These are phyloP conservation scores for Trichoderma arundinaceum DNA, from an alignment of 2,329 filamentous ascomycete genomes.

Conservation along the genomic window DNA sequence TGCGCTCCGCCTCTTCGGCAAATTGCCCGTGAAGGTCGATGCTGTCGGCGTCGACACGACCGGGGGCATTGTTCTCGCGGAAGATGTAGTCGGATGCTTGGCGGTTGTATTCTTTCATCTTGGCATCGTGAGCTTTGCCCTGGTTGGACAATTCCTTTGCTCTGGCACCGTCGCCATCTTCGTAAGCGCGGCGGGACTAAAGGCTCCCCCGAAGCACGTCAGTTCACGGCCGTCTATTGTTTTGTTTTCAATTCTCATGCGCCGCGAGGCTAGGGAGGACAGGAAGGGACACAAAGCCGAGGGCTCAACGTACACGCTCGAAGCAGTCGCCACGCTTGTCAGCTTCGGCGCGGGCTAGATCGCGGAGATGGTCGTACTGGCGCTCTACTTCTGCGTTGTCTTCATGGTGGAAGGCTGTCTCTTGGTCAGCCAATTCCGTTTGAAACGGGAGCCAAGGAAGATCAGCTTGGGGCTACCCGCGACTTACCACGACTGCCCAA, in stretches of 20 bases:
- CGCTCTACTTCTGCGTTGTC: slow-evolving; percentile 72
- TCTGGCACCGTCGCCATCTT: slow-evolving; percentile 77
- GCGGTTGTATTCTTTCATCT: slow-evolving; percentile 87
- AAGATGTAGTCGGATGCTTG: slow-evolving; percentile 95
- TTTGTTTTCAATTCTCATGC: too few species aligned
- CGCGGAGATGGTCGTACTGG: slow-evolving; percentile 91
- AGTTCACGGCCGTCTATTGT: neutral
- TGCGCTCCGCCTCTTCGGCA: slow-evolving; percentile 92
- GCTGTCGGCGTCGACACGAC: slow-evolving; percentile 76
- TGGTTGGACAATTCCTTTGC: slow-evolving; percentile 85
- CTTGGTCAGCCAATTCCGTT: slow-evolving; percentile 18
- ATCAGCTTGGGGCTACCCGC: neutral
- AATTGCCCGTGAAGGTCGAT: slow-evolving; percentile 96
- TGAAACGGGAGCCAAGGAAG: neutral
- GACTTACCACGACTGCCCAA: slow-evolving; percentile 51
- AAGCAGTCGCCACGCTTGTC: slow-evolving; percentile 79
- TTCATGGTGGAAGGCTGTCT: slow-evolving; percentile 75
- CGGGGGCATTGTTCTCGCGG: slow-evolving; percentile 85
- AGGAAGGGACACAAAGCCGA: neutral
- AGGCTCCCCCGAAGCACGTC: neutral
- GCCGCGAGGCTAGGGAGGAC: neutral
- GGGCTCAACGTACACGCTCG: slow-evolving; percentile 61
- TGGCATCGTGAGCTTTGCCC: slow-evolving; percentile 80
- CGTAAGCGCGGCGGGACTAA: slow-evolving; percentile 79
- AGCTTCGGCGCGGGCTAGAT: slow-evolving; percentile 80